Conservation (phyloP, 1,284 basidiomycete species). For the Fomes fomentarius region DNA sequence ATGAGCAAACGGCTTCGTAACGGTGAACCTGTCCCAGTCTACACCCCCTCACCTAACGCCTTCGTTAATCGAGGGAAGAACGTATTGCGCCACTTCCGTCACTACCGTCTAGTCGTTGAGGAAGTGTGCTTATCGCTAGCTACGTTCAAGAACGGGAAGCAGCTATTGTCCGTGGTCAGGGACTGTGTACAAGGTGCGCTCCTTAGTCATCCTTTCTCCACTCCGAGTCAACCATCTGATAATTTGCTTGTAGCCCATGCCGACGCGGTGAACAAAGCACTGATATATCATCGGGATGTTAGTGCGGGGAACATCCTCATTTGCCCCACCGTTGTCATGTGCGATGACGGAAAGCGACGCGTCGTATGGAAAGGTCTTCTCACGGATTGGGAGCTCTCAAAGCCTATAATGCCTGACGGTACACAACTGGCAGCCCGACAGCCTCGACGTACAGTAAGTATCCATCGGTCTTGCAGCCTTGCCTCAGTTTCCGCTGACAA, state of each 20-base stretch:
- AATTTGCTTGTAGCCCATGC: neutral
- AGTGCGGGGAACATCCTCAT: constrained; percentile 11
- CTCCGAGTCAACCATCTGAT: too few species aligned
- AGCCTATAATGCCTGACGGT: neutral
- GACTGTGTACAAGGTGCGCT: neutral
- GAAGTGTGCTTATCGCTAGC: neutral
- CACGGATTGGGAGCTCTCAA: constrained; percentile 18
- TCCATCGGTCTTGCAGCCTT: too few species aligned
- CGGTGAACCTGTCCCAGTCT: neutral
- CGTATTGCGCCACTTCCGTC: neutral
- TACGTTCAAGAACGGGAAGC: neutral
- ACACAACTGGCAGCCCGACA: neutral
- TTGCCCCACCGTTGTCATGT: neutral
- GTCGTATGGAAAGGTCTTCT: constrained; percentile 15
- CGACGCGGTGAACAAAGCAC: neutral
- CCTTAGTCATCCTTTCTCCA: too few species aligned
- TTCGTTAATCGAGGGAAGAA: neutral
- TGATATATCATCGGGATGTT: constrained; percentile 10
- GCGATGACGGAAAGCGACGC: neutral
- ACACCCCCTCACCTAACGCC: neutral
- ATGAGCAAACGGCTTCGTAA: too few species aligned
- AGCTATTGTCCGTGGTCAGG: neutral
- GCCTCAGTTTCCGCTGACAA: too few species aligned
- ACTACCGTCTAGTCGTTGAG: constrained; percentile 4
- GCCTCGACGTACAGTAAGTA: constrained; percentile 5